Evolutionary conservation across 2,329 filamentous ascomycete species (phyloP).

Genomic region (Westerdykella sp.): DNA sequence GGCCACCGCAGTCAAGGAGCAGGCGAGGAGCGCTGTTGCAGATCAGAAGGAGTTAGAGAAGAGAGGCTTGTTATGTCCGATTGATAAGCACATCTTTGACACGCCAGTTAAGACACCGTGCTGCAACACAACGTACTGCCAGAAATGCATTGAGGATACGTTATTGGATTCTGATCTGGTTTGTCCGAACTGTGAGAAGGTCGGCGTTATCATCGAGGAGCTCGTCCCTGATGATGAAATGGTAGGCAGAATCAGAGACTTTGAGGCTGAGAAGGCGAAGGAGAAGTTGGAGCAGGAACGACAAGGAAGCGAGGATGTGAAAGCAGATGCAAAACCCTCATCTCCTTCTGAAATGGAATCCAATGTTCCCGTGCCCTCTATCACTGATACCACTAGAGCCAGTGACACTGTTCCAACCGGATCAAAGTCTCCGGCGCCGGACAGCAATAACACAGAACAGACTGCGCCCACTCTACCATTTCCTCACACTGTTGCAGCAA

Average conservation of each 20-base stretch:
- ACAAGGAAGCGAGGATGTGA: constrained; percentile 35
- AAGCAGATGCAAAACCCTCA: constrained; percentile 21
- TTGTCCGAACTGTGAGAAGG: constrained; percentile 85
- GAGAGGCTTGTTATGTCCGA: constrained; percentile 81
- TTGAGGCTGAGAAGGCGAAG: constrained; percentile 50
- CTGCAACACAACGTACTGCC: constrained; percentile 97
- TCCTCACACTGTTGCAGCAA: constrained; percentile 18
- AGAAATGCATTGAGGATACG: constrained; percentile 98
- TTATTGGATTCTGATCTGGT: constrained; percentile 97
- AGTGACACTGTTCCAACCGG: constrained; percentile 14
- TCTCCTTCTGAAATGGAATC: constrained; percentile 22
- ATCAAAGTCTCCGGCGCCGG: constrained; percentile 15
- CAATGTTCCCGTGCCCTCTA: constrained; percentile 17
- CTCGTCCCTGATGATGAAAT: constrained; percentile 75
- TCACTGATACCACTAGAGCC: constrained; percentile 17
- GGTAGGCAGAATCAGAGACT: constrained; percentile 71
- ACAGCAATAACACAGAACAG: constrained; percentile 9
- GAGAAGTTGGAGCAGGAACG: constrained; percentile 40
- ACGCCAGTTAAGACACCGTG: constrained; percentile 98
- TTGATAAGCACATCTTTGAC: constrained; percentile 98
- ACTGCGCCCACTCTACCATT: constrained; percentile 17
- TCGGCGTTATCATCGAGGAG: constrained; percentile 89
- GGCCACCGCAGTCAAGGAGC: constrained; percentile 75
- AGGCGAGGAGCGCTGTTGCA: constrained; percentile 68
- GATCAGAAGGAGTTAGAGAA: constrained; percentile 84